Conservation (phyloP, 495 filamentous ascomycete species). For the Tuber melanosporum region DNA sequence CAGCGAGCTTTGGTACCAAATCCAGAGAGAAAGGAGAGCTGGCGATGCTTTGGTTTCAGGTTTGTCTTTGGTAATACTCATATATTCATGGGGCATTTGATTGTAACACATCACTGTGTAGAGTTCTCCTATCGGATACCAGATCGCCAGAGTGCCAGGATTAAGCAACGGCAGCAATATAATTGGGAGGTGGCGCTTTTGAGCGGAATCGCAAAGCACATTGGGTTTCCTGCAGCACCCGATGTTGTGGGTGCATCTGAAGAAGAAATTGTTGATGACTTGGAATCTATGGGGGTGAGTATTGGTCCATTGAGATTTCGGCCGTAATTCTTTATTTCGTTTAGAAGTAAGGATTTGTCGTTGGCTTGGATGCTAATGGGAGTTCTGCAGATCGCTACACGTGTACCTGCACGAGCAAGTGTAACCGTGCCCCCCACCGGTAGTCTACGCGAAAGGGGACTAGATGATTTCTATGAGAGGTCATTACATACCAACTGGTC, state of each 20-base stretch:
- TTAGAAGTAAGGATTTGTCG: conserved; percentile 26
- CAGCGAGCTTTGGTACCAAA: conserved; percentile 80
- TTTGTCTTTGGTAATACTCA: conserved; percentile 48
- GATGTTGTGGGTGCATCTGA: conserved; percentile 63
- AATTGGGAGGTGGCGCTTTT: conserved; percentile 89
- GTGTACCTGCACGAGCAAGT: conserved; percentile 37
- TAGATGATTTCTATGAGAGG: conserved; percentile 37
- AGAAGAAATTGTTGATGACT: conserved; percentile 73
- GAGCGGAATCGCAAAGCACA: conserved; percentile 83
- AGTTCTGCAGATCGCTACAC: conserved; percentile 41
- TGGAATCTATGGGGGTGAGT: conserved; percentile 85
- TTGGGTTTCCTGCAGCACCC: conserved; percentile 94
- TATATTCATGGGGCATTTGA: conserved; percentile 12
- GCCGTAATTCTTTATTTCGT: conserved; percentile 29
- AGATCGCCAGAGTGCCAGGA: conserved; percentile 61
- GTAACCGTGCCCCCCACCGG: conserved; percentile 31
- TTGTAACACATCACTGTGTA: conserved; percentile 29
- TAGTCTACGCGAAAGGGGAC: conserved; percentile 33
- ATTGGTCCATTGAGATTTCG: conserved; percentile 20
- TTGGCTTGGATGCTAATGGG: conserved; percentile 25
- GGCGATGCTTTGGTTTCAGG: conserved; percentile 74
- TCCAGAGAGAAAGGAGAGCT: conserved; percentile 82
- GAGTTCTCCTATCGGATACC: conserved; percentile 57
- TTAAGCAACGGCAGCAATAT: conserved; percentile 72
- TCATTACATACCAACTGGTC: conserved; percentile 29